Percentiles rank a stretch among this genome's conserved stretches.
Conservation (phyloP, 208 protist genomes). For the Porcisia deanei region DNA sequence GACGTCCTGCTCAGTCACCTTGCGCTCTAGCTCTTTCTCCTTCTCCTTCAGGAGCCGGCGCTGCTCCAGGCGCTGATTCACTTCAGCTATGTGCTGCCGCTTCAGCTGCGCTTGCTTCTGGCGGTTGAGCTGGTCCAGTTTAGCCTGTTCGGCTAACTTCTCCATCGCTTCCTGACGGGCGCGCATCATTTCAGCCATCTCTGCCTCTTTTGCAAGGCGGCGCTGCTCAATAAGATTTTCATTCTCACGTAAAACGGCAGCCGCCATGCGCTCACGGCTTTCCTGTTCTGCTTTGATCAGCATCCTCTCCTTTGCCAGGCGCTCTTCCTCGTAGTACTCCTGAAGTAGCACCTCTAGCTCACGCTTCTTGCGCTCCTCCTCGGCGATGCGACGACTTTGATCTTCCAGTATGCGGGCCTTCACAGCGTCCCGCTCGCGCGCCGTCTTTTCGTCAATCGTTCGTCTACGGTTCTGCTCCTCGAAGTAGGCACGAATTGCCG, state of each 20-base stretch:
- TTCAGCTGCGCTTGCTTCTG: conserved; percentile 74
- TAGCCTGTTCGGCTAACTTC: conserved; percentile 69
- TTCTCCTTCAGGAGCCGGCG: conserved; percentile 68
- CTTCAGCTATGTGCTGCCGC: conserved; percentile 79
- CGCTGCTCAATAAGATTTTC: conserved; percentile 74
- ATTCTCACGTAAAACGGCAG: conserved; percentile 68
- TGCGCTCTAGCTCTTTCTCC: conserved; percentile 61
- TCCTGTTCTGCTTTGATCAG: conserved; percentile 66
- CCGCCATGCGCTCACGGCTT: conserved; percentile 66
- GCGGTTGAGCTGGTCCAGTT: conserved; percentile 73
- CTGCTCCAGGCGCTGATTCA: conserved; percentile 77
- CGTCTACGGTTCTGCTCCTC: conserved; percentile 69
- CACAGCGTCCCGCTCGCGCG: conserved; percentile 68
- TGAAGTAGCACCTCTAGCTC: conserved; percentile 86
- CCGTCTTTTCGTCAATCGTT: conserved; percentile 74
- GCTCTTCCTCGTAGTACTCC: conserved; percentile 92
- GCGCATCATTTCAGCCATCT: conserved; percentile 77
- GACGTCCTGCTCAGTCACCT: conserved; percentile 60
- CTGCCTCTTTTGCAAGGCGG: conserved; percentile 47
- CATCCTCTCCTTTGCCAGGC: conserved; percentile 74
- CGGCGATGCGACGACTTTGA: conserved; percentile 78
- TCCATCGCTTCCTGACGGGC: conserved; percentile 86
- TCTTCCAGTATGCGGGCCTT: conserved; percentile 83
- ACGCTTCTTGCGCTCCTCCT: conserved; percentile 81
- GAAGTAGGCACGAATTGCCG: conserved; percentile 76